Percentiles rank a stretch among this genome's conserved stretches.
phyloP scores from a whole-genome alignment of 2,329 filamentous ascomycete genomes.

The Fusarium luffae region DNA sequence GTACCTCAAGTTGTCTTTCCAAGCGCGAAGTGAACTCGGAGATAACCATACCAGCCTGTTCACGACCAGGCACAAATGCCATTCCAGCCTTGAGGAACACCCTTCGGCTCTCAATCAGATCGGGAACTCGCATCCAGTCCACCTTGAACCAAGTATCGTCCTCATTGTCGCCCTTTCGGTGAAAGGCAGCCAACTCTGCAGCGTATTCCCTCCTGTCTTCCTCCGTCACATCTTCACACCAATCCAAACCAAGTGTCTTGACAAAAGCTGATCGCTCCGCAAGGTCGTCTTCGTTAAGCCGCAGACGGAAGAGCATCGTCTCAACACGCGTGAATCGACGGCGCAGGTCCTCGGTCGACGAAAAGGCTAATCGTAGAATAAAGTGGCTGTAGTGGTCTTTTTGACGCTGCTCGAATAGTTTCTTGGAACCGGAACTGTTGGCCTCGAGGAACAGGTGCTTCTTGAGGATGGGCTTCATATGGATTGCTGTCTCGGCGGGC shows the following conservation, averaged over 20 bases:
- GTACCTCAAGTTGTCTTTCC: conserved; percentile 84
- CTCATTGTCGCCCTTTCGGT: conserved; percentile 61
- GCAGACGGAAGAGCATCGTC: conserved; percentile 86
- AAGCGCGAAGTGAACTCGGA: conserved; percentile 85
- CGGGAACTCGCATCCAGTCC: conserved; percentile 92
- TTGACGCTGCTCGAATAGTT: conserved; percentile 78
- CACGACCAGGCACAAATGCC: conserved; percentile 88
- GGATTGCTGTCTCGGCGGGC: conserved; percentile 80
- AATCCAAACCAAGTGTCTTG: conserved; percentile 79
- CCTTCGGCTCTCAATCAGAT: conserved; percentile 82
- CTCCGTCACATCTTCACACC: conserved; percentile 87
- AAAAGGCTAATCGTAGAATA: conserved; percentile 92
- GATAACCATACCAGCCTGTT: conserved; percentile 89
- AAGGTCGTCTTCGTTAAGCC: conserved; percentile 80
- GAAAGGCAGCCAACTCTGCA: conserved; percentile 68
- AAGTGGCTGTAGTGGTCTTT: conserved; percentile 99
- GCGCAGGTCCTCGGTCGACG: conserved; percentile 89
- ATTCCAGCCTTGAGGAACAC: conserved; percentile 84
- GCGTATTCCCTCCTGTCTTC: conserved; percentile 77
- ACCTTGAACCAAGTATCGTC: conserved; percentile 96
- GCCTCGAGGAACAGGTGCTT: conserved; percentile 86
- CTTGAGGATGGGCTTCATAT: conserved; percentile 87
- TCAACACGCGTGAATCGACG: conserved; percentile 88
- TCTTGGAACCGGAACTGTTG: conserved; percentile 72
- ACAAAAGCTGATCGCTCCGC: conserved; percentile 82